A percentile compares a stretch with the other conserved stretches of the same genome.
phyloP scores from a whole-genome alignment of 1,139 yeast genomes.

The Diutina rugosa region DNA sequence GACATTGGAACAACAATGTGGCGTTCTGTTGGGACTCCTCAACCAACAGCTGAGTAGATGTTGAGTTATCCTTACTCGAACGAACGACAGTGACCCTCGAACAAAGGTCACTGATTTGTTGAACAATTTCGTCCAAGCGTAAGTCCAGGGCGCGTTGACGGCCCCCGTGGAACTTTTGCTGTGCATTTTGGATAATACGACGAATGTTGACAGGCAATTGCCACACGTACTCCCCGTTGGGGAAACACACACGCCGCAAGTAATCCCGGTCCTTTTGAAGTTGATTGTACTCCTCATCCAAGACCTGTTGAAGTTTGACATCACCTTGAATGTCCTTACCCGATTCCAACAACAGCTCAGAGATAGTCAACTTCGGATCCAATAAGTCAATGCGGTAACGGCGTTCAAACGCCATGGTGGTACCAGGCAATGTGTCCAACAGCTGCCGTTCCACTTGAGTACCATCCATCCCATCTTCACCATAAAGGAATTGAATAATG shows the following conservation, averaged over 20 bases:
- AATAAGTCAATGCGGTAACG: slow-evolving; percentile 82
- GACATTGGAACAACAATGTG: slow-evolving; percentile 77
- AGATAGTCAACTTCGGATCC: slow-evolving; percentile 50
- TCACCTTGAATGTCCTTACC: slow-evolving; percentile 91
- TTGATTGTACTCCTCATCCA: slow-evolving; percentile 80
- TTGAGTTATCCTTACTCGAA: slow-evolving; percentile 25
- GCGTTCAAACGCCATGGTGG: slow-evolving; percentile 69
- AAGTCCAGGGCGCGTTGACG: slow-evolving; percentile 84
- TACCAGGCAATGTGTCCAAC: slow-evolving; percentile 93
- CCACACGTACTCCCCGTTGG: slow-evolving; percentile 93
- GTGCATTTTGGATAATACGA: slow-evolving; percentile 94
- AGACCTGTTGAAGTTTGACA: slow-evolving; percentile 60
- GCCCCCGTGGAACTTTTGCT: slow-evolving; percentile 91
- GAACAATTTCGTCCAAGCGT: slow-evolving; percentile 68
- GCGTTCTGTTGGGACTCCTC: slow-evolving; percentile 91
- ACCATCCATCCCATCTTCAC: slow-evolving; percentile 99
- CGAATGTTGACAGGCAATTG: slow-evolving; percentile 95
- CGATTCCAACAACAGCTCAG: slow-evolving; percentile 68
- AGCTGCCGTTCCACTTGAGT: slow-evolving; percentile 96
- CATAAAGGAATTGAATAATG: slow-evolving; percentile 89
- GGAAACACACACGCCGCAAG: slow-evolving; percentile 69
- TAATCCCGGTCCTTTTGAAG: slow-evolving; percentile 64
- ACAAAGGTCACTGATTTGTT: slow-evolving; percentile 60
- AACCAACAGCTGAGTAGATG: slow-evolving; percentile 41
- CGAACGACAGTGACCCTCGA: slow-evolving; percentile 64